Evolutionary conservation across 2,329 filamentous ascomycete genomes (phyloP).

Genomic region (Fusarium nisikadoi): DNA sequence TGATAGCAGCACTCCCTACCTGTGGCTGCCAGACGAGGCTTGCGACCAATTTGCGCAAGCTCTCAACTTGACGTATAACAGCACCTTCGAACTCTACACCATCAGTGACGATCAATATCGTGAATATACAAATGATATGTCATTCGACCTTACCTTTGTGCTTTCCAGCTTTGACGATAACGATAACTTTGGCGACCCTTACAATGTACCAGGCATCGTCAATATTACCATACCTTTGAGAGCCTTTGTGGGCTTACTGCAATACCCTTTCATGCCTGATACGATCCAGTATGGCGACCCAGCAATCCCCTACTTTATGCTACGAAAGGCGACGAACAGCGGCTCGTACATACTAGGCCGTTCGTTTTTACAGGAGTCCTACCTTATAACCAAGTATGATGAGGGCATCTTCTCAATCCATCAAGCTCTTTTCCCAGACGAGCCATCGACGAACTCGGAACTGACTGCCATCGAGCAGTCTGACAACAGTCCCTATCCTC

Average conservation of each 20-base stretch:
- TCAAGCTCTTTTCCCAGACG: constrained; percentile 63
- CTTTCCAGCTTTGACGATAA: constrained; percentile 66
- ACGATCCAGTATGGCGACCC: constrained; percentile 57
- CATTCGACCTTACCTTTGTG: constrained; percentile 66
- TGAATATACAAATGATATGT: constrained; percentile 55
- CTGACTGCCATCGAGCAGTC: constrained; percentile 57
- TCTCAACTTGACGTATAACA: constrained; percentile 74
- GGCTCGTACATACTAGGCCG: constrained; percentile 71
- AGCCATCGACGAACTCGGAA: constrained; percentile 53
- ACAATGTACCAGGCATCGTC: constrained; percentile 61
- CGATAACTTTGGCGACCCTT: constrained; percentile 62
- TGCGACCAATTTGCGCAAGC: constrained; percentile 73
- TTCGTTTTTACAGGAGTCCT: constrained; percentile 76
- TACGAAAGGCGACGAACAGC: constrained; percentile 65
- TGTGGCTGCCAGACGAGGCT: constrained; percentile 69
- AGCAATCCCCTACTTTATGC: constrained; percentile 71
- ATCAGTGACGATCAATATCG: constrained; percentile 67
- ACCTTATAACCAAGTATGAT: constrained; percentile 68
- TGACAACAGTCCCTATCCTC: constrained; percentile 59
- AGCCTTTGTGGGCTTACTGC: constrained; percentile 61
- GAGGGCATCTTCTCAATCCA: constrained; percentile 63
- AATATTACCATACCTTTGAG: constrained; percentile 65
- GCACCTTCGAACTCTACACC: constrained; percentile 71
- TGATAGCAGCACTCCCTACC: constrained; percentile 71
- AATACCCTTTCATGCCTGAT: constrained; percentile 60